These are phyloP conservation scores for Elsinoe batatas DNA, from an alignment of 2,329 filamentous ascomycete genomes.

Conservation along the genomic window DNA sequence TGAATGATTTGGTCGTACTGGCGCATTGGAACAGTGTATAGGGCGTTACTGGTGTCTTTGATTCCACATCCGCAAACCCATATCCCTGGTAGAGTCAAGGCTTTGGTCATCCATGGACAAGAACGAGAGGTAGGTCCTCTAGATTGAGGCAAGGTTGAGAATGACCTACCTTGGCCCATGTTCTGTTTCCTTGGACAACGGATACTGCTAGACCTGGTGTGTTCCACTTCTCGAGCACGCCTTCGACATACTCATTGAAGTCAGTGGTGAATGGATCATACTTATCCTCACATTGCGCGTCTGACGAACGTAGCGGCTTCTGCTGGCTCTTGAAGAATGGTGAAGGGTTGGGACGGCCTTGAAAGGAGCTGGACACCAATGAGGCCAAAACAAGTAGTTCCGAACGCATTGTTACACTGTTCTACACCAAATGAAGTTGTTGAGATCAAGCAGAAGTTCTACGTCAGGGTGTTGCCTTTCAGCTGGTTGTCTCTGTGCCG, in stretches of 20 bases:
- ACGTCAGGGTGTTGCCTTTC: neutral
- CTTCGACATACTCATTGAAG: constrained; percentile 16
- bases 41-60: constrained; percentile 18
- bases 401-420: neutral
- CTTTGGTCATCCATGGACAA: too few species aligned
- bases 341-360: neutral
- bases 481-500: constrained; percentile 3
- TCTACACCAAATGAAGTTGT: neutral
- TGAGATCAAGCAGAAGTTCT: neutral
- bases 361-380: neutral
- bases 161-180: constrained; percentile 17
- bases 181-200: constrained; percentile 16
- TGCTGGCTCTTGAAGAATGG: neutral
- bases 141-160: neutral
- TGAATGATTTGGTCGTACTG: constrained; percentile 27
- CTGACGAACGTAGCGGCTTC: too few species aligned
- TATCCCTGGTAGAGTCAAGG: constrained; percentile 16
- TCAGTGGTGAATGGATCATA: constrained; percentile 12
- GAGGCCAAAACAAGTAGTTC: neutral
- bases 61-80: constrained; percentile 18
- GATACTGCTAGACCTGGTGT: constrained; percentile 18
- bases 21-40: constrained; percentile 23
- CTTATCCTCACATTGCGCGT: neutral
- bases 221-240: constrained; percentile 17
- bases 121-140: neutral